A percentile compares a stretch with the other conserved stretches of the same genome.
Conservation (phyloP, 495 filamentous ascomycete species). For the Neurospora sp. region DNA sequence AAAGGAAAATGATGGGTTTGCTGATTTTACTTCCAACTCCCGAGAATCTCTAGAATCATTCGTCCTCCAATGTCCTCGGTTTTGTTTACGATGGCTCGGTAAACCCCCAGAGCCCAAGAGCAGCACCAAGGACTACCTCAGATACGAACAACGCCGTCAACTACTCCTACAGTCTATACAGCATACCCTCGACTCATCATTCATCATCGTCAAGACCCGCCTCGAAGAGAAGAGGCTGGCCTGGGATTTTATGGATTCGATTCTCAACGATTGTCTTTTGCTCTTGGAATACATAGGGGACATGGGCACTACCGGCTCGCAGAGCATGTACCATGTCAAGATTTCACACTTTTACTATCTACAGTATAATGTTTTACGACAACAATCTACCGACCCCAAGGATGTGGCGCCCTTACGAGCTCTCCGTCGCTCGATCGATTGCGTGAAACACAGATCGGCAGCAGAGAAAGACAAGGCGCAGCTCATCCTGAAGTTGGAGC, state of each 20-base stretch:
- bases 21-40: neutral
- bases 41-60: conserved; percentile 32
- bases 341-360: conserved; percentile 76
- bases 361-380: conserved; percentile 34
- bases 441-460: conserved; percentile 31
- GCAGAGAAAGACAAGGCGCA: conserved; percentile 36
- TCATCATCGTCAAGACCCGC: conserved; percentile 38
- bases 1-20: conserved; percentile 5
- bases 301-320: conserved; percentile 12
- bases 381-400: conserved; percentile 25
- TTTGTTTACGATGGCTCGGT: conserved; percentile 46
- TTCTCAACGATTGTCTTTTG: conserved; percentile 43
- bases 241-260: conserved; percentile 44
- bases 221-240: conserved; percentile 26
- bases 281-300: conserved; percentile 41
- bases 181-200: conserved; percentile 46
- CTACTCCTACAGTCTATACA: conserved; percentile 33
- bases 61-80: conserved; percentile 41
- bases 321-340: conserved; percentile 40
- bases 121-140: conserved; percentile 38
- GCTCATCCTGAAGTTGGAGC: conserved; percentile 40
- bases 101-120: conserved; percentile 32
- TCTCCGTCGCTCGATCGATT: conserved; percentile 42
- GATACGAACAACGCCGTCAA: conserved; percentile 47
- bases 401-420: conserved; percentile 34